A percentile compares a stretch with the other conserved stretches of the same genome.
Conservation (phyloP, 495 filamentous ascomycete species). For the Thermothielavioides terrestris region DNA sequence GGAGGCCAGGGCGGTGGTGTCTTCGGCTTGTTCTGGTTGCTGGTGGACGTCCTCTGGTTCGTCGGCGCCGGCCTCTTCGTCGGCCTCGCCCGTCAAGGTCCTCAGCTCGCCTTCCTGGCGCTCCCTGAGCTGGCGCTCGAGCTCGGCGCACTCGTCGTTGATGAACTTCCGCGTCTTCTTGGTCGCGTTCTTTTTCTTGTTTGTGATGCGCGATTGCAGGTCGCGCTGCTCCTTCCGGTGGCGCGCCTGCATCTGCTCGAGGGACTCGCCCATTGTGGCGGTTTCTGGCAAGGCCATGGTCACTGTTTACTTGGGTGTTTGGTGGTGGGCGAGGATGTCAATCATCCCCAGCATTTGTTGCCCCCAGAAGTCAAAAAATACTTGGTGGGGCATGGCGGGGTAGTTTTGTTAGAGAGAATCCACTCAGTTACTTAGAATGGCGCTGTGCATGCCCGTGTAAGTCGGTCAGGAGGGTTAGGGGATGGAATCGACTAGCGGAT, state of each 20-base stretch:
- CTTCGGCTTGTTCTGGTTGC: constrained; percentile 1
- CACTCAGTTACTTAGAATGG: too few relatives aligned
- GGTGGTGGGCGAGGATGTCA: background rate
- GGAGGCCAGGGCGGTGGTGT: constrained; percentile 8
- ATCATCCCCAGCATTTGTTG: background rate
- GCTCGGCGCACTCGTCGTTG: constrained; percentile 69
- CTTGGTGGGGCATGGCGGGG: constrained; percentile 4
- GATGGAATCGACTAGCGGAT: background rate
- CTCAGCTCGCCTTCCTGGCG: constrained; percentile 59
- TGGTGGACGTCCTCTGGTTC: constrained; percentile 7
- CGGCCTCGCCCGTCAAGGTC: constrained; percentile 36
- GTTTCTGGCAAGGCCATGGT: background rate
- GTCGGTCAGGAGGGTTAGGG: background rate
- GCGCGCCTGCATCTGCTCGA: constrained; percentile 68
- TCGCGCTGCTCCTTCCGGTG: constrained; percentile 88
- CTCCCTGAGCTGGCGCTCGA: constrained; percentile 61
- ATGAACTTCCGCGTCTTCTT: constrained; percentile 93
- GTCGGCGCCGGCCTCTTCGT: constrained; percentile 13
- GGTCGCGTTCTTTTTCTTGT: constrained; percentile 90
- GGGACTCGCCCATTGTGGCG: constrained; percentile 29
- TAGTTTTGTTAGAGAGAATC: too few relatives aligned
- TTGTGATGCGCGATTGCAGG: constrained; percentile 71
- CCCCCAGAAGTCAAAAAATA: background rate
- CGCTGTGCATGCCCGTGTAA: too few relatives aligned
- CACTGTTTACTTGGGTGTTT: background rate